phyloP scores from a whole-genome alignment of 2,329 filamentous ascomycete species.

The Colletotrichum sp. region DNA sequence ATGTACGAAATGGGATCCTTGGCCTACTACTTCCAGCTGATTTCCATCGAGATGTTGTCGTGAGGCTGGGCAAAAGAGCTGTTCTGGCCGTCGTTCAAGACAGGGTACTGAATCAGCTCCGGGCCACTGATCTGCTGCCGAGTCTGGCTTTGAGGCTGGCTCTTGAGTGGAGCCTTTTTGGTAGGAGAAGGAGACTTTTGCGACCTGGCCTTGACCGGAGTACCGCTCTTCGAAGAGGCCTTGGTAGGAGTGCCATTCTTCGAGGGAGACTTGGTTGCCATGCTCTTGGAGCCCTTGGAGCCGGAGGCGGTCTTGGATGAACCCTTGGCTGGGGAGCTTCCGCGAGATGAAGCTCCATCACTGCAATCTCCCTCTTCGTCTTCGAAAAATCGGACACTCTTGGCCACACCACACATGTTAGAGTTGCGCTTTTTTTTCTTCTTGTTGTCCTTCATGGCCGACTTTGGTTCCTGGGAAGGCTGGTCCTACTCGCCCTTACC shows the following conservation, averaged over 20 bases:
- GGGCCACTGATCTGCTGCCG: neutral
- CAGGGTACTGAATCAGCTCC: neutral
- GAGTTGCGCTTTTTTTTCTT: neutral
- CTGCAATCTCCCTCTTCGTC: neutral
- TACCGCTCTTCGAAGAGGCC: neutral
- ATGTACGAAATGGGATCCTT: neutral
- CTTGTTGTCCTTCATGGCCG: neutral
- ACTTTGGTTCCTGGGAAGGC: neutral
- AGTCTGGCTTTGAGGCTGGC: neutral
- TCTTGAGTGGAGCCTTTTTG: neutral
- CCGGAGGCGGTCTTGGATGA: neutral
- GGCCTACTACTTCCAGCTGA: neutral
- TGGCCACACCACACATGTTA: neutral
- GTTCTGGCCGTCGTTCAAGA: neutral
- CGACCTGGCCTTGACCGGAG: neutral
- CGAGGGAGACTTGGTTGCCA: neutral
- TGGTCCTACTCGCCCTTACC: conserved; percentile 58
- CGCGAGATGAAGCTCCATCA: neutral
- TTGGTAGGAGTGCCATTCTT: neutral
- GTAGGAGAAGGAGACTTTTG: neutral
- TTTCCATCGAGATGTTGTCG: neutral
- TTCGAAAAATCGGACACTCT: conserved; percentile 1
- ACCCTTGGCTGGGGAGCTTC: neutral
- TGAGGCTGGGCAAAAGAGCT: neutral
- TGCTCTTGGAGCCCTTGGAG: neutral